A percentile compares a stretch with the other conserved stretches of the same genome.
phyloP scores from a whole-genome alignment of 2,329 filamentous ascomycete species.

The Knufia fluminis region DNA sequence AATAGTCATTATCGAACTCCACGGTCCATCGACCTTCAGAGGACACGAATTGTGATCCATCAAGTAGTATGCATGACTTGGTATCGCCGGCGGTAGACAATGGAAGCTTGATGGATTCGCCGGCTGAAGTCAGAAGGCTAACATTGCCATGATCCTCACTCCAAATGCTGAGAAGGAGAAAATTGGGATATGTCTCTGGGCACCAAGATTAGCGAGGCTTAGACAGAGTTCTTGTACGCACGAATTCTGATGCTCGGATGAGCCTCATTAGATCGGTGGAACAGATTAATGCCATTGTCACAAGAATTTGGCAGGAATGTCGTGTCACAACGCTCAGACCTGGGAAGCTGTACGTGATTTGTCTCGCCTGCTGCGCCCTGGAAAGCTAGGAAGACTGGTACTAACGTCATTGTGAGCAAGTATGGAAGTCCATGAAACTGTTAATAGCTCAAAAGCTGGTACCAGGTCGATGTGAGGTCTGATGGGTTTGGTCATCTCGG shows the following conservation, averaged over 20 bases:
- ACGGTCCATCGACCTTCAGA: slow-evolving; percentile 12
- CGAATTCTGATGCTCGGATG: slow-evolving; percentile 14
- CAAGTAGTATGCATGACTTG: slow-evolving; percentile 12
- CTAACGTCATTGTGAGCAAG: neutral
- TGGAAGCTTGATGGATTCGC: slow-evolving; percentile 10
- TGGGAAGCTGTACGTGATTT: neutral
- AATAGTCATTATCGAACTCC: slow-evolving; percentile 8
- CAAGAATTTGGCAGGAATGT: neutral
- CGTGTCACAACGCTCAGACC: neutral
- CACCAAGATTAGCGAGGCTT: neutral
- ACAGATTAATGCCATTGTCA: slow-evolving; percentile 4
- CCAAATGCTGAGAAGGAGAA: slow-evolving; percentile 11
- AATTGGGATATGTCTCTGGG: slow-evolving; percentile 11
- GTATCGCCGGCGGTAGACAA: slow-evolving; percentile 6
- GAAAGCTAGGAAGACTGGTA: slow-evolving; percentile 2
- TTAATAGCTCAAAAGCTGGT: neutral
- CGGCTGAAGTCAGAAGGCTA: neutral
- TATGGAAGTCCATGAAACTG: neutral
- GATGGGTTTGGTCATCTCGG: no score
- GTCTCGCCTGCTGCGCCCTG: neutral
- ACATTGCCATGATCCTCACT: slow-evolving; percentile 6
- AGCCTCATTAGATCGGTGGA: neutral
- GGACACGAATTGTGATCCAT: slow-evolving; percentile 13
- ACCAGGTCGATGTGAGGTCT: no score
- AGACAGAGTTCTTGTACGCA: slow-evolving; percentile 1